Evolutionary conservation across 441 rosid genomes (phyloP).

Genomic region (Bruguiera hainesii): DNA sequence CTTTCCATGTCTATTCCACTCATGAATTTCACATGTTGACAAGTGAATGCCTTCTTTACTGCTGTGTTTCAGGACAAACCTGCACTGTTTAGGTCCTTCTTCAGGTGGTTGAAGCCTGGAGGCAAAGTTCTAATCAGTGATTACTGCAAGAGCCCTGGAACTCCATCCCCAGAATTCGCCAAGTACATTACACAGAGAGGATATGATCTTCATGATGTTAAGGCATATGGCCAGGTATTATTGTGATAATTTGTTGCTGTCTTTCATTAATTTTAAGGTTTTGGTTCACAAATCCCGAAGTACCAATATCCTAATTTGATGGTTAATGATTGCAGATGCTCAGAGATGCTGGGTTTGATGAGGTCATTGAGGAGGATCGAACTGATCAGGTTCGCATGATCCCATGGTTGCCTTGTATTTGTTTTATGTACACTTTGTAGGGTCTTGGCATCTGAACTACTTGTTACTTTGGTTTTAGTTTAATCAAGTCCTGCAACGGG

Average conservation of each 20-base stretch:
- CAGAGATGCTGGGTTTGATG: conserved; percentile 68
- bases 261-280: not conserved
- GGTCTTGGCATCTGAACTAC: not conserved
- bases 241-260: conserved; percentile 1
- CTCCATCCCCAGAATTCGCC: conserved; percentile 64
- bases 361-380: conserved; percentile 77
- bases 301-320: not conserved
- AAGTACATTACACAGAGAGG: conserved; percentile 90
- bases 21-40: not conserved
- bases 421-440: not conserved
- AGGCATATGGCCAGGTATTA: conserved; percentile 79
- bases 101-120: conserved; percentile 93
- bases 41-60: not conserved
- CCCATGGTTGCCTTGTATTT: not conserved
- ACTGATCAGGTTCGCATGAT: conserved; percentile 66
- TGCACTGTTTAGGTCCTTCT: conserved; percentile 78
- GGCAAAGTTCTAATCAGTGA: conserved; percentile 96
- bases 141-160: conserved; percentile 73
- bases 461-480: conserved; percentile 47
- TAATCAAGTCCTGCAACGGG: conserved; percentile 59
- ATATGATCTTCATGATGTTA: conserved; percentile 87
- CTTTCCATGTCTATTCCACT: not conserved
- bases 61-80: conserved; percentile 72
- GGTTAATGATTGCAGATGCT: conserved; percentile 60
- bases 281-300: conserved; percentile 1